Base-by-base conservation (phyloP, 1,284 basidiomycete species). In the Sporisorium exsertum region DNA sequence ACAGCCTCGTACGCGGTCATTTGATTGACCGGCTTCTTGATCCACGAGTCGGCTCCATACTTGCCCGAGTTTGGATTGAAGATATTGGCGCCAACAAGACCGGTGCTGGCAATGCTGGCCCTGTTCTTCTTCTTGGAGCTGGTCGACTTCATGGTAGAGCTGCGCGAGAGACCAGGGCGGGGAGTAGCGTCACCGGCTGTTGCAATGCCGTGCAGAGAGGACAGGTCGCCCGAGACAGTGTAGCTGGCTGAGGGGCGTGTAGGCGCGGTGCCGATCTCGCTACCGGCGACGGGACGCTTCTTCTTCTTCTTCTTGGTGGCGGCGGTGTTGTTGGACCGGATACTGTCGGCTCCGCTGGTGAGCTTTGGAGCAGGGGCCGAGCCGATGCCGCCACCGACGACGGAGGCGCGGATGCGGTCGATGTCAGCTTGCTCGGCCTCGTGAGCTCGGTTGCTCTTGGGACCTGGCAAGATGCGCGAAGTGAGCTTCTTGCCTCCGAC, bases 61-160 rank as follows among this genome's bases (percentile, higher is more conserved):
- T 78, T 81, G 52, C 68, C 72, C 2, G 73, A 66, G 35, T 73
- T 72, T 18, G 71, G 72, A 24, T 63, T 74, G 66, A 77, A 75
- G 55, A 73, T 67, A 40, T 72, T 72, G 27, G 70, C 67, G 5
- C 60, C 64, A 4, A 64, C 67, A 32, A 71, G 62, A 22, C 69
- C 72, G 2, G 67, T 67, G 61, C 63, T 46, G 35, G 64, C 68
- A 13, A 74, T 43, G 66, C 79, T 74, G 40, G 60, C 49, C 10
- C 71, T 67, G 64, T 76, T 81, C 72, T 79, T 81, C 77, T 77
- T 81, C 66, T 80, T 82, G 64, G 69, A 72, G 49, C 52, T 64
- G 43, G 62, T 68, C 24, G 69, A 72, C 59, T 69, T 67, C 62
- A 69, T 47, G 8, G 74, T 77, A 2, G 69, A 72, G 65, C 74